phyloP scores from a whole-genome alignment of 2,329 filamentous ascomycete genomes.

The Penicillium sp. region DNA sequence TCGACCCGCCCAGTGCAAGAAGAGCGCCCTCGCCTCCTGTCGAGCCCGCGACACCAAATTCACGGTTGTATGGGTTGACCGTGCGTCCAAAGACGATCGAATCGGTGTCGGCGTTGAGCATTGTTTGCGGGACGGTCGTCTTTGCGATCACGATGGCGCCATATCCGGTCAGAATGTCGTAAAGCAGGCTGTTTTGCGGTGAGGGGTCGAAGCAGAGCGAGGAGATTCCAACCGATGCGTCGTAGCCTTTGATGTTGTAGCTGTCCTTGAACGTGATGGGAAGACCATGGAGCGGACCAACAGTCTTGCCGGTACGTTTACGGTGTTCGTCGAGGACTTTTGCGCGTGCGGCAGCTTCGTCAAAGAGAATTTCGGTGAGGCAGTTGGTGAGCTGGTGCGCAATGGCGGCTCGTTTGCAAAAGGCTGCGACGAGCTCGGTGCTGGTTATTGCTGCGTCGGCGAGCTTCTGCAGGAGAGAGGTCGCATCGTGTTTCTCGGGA shows the following conservation, averaged over 20 bases:
- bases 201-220: not conserved
- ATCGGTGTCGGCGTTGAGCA: not conserved
- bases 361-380: constrained; percentile 2
- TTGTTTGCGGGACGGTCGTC: constrained; percentile 3
- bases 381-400: constrained; percentile 52
- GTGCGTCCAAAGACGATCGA: constrained; percentile 5
- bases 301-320: not conserved
- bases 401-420: not conserved
- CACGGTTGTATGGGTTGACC: not conserved
- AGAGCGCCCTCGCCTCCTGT: constrained; percentile 1
- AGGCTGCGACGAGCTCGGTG: no score
- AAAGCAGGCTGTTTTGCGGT: not conserved
- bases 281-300: constrained; percentile 1
- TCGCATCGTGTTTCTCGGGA: no score
- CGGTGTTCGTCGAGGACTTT: not conserved
- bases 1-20: not conserved
- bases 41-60: not conserved
- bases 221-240: not conserved
- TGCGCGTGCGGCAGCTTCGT: not conserved
- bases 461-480: no score
- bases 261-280: constrained; percentile 9
- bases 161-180: not conserved
- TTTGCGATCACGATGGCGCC: constrained; percentile 4
- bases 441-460: no score
- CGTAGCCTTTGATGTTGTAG: constrained; percentile 2